Percentiles rank a stretch among this genome's conserved stretches.
These are phyloP conservation scores for Hericium coralloides DNA, from an alignment of 768 basidiomycete genomes.

Conservation along the genomic window DNA sequence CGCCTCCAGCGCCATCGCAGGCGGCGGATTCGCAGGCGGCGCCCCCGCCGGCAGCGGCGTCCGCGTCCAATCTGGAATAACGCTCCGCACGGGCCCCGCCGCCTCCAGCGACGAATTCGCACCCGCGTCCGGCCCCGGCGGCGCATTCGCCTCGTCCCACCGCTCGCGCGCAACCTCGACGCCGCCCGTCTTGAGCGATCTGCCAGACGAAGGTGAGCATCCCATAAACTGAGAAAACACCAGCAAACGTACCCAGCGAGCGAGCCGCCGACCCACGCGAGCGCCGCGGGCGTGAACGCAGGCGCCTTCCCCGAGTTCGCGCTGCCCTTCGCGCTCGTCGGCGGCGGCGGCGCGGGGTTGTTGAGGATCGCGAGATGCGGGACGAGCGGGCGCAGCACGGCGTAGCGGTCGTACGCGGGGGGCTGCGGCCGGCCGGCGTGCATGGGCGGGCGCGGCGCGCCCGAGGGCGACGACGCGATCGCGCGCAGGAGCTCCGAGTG, in stretches of 20 bases:
- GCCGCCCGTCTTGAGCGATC: constrained; percentile 81
- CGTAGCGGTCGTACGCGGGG: constrained; percentile 67
- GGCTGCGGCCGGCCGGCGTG: constrained; percentile 26
- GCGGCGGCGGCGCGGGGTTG: constrained; percentile 56
- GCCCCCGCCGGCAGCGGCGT: constrained; percentile 54
- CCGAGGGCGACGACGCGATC: constrained; percentile 33
- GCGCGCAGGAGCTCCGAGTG: constrained; percentile 65
- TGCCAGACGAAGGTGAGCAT: constrained; percentile 20
- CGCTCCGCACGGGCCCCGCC: constrained; percentile 19
- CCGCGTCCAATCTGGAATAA: constrained; percentile 81
- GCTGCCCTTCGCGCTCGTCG: constrained; percentile 38
- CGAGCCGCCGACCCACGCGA: constrained; percentile 92
- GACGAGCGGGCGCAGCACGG: constrained; percentile 58
- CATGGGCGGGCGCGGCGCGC: constrained; percentile 26
- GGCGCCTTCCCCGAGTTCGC: constrained; percentile 79
- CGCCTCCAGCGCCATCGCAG: constrained; percentile 6
- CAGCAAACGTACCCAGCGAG: constrained; percentile 66
- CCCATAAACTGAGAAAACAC: neutral
- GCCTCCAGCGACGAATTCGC: constrained; percentile 23
- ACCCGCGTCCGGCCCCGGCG: constrained; percentile 29
- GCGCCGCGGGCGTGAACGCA: constrained; percentile 69
- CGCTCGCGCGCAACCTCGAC: constrained; percentile 73
- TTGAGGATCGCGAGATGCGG: constrained; percentile 78
- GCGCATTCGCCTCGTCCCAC: constrained; percentile 66
- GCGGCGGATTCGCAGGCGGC: constrained; percentile 35